phyloP scores from a whole-genome alignment of 768 basidiomycete species.

The Mycena crocata region DNA sequence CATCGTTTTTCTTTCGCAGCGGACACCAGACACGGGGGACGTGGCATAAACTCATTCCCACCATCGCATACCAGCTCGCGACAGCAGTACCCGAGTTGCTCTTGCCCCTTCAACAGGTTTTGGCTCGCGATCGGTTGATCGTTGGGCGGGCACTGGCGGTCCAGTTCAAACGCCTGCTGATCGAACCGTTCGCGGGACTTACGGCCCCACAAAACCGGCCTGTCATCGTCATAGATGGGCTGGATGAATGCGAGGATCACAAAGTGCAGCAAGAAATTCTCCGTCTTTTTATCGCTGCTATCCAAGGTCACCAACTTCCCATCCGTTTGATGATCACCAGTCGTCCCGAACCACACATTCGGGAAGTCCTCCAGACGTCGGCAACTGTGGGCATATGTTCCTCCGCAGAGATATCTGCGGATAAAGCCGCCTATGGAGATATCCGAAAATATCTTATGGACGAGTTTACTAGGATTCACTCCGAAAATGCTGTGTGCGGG shows the following conservation, averaged over 20 bases:
- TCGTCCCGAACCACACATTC: slow-evolving; percentile 36
- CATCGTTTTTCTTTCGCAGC: slow-evolving; percentile 49
- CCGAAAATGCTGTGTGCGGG: not conserved
- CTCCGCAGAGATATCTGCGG: not conserved
- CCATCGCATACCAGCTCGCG: no score
- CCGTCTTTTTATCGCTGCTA: slow-evolving; percentile 35
- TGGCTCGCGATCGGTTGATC: no score
- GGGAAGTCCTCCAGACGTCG: not conserved
- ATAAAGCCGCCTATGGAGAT: not conserved
- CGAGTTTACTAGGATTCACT: no score
- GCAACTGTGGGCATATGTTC: no score
- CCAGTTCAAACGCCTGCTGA: no score
- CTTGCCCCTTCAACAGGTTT: no score
- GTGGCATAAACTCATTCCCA: slow-evolving; percentile 27
- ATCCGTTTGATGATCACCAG: slow-evolving; percentile 44
- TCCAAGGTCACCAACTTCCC: slow-evolving; percentile 38
- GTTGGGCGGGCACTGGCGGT: no score
- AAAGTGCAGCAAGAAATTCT: slow-evolving; percentile 22
- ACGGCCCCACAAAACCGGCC: not conserved
- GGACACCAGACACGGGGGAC: slow-evolving; percentile 38
- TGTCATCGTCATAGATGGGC: slow-evolving; percentile 24
- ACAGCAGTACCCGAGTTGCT: no score
- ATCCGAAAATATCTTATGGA: no score
- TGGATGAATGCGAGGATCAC: slow-evolving; percentile 34
- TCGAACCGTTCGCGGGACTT: not conserved